phyloP scores from a whole-genome alignment of 768 basidiomycete genomes.

The Mycena galericulata region DNA sequence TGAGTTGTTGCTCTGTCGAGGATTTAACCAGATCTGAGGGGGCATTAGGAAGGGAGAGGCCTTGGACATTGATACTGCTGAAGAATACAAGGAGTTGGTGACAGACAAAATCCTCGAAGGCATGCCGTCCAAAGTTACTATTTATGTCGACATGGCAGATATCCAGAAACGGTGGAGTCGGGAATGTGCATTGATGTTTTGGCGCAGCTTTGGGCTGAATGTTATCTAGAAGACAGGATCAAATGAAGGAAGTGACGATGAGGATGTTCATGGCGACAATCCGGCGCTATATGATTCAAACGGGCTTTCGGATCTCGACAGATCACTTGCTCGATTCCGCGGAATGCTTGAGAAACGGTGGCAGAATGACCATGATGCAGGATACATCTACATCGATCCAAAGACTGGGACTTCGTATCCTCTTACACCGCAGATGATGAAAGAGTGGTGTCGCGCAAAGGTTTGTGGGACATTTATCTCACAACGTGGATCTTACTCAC shows the following conservation, averaged over 20 bases:
- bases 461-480: conserved; percentile 2
- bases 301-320: conserved; percentile 30
- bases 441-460: conserved; percentile 33
- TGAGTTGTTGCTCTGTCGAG: neutral
- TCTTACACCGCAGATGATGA: conserved; percentile 36
- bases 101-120: neutral
- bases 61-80: neutral
- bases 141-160: conserved; percentile 12
- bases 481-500: neutral
- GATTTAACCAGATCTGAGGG: neutral
- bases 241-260: neutral
- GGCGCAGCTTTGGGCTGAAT: neutral
- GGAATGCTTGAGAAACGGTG: conserved; percentile 27
- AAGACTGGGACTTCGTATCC: conserved; percentile 4
- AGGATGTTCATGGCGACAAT: neutral
- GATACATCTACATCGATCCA: conserved; percentile 31
- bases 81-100: neutral
- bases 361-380: conserved; percentile 26
- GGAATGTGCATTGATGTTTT: neutral
- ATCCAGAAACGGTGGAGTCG: conserved; percentile 6
- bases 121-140: neutral
- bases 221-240: neutral
- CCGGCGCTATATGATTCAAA: neutral
- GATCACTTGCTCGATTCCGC: conserved; percentile 27
- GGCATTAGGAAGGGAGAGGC: neutral